Percentiles rank a stretch among this genome's conserved stretches.
Conservation (phyloP, 140 eudicot species). For the Flaveria floridana region DNA sequence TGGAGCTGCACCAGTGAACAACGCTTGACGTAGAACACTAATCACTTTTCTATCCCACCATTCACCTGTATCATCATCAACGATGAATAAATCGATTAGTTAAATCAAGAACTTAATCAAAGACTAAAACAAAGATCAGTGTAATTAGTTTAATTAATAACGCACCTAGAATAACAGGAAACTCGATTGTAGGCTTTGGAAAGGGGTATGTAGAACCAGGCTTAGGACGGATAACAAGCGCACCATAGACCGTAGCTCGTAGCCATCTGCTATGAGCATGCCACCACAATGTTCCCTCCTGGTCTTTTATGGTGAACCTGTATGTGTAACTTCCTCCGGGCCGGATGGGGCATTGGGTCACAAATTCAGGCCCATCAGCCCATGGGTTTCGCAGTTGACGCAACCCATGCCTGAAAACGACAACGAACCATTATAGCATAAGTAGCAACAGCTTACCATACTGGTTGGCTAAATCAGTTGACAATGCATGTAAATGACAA, state of each 20-base stretch:
- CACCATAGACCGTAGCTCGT: slow-evolving; percentile 75
- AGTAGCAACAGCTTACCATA: background rate
- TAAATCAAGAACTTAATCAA: background rate
- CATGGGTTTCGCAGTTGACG: slow-evolving; percentile 71
- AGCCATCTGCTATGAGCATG: slow-evolving; percentile 83
- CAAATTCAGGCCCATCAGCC: slow-evolving; percentile 79
- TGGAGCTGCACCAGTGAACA: slow-evolving; percentile 80
- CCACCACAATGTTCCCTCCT: slow-evolving; percentile 87
- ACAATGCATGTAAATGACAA: background rate
- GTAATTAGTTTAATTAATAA: too few species aligned
- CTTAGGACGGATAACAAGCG: slow-evolving; percentile 62
- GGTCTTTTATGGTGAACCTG: slow-evolving; percentile 59
- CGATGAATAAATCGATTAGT: background rate
- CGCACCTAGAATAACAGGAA: slow-evolving; percentile 67
- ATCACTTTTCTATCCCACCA: slow-evolving; percentile 89
- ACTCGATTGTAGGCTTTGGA: slow-evolving; percentile 54
- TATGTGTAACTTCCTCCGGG: slow-evolving; percentile 72
- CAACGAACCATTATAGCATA: background rate
- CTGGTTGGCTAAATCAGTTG: background rate
- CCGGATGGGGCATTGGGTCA: slow-evolving; percentile 78
- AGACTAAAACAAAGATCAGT: background rate
- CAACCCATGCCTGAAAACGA: slow-evolving; percentile 59
- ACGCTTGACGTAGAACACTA: slow-evolving; percentile 60
- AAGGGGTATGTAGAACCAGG: slow-evolving; percentile 61
- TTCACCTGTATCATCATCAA: slow-evolving; percentile 53